These are phyloP conservation scores for Teratosphaeria gauchensis DNA, from an alignment of 2,329 filamentous ascomycete species.

Conservation along the genomic window DNA sequence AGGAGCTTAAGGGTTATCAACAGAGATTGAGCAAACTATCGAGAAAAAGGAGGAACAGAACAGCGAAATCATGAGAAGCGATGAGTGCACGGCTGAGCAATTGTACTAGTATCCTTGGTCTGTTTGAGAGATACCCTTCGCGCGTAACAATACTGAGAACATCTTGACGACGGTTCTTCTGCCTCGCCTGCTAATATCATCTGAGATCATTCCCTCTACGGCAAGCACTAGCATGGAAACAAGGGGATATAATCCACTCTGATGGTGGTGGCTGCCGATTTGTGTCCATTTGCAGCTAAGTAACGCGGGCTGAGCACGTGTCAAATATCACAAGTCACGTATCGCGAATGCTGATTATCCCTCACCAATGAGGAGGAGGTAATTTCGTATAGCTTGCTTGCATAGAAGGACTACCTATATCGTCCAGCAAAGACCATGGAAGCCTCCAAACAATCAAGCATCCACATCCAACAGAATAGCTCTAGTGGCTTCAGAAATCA, in stretches of 20 bases:
- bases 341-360: no score
- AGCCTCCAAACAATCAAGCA: neutral
- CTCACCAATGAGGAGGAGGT: no score
- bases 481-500: neutral
- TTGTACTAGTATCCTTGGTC: neutral
- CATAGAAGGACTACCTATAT: neutral
- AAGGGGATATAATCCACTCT: neutral
- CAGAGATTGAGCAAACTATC: constrained; percentile 32
- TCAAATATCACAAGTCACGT: neutral
- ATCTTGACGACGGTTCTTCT: neutral
- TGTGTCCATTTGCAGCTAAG: neutral
- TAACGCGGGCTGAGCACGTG: neutral
- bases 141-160: neutral
- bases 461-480: neutral
- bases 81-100: neutral
- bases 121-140: neutral
- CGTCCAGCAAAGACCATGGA: no score
- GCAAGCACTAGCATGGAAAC: neutral
- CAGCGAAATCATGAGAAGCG: neutral
- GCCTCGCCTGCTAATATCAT: no score
- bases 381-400: no score
- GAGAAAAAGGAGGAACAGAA: neutral
- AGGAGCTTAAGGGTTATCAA: constrained; percentile 63
- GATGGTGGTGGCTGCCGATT: neutral
- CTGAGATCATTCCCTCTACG: neutral